Conservation (phyloP, 139 green algal species). For the Auxenochlorella pyrenoidosa region DNA sequence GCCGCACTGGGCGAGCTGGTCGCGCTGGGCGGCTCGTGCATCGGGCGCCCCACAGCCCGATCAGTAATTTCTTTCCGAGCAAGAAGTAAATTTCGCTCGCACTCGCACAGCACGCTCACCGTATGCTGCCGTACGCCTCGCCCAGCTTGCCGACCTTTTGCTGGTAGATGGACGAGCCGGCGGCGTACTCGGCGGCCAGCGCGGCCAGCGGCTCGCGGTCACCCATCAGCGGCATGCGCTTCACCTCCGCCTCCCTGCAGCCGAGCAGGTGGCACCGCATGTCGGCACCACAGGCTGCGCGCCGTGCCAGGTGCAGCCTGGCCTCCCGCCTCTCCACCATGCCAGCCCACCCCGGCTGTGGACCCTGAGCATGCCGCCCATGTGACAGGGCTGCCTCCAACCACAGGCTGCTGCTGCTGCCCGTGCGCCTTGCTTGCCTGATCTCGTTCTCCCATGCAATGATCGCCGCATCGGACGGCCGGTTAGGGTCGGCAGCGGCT, state of each 20-base stretch:
- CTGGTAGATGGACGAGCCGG: conserved; percentile 75
- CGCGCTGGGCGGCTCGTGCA: too few species aligned
- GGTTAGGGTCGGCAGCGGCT: neutral
- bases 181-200: conserved; percentile 68
- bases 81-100: too few species aligned
- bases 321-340: too few species aligned
- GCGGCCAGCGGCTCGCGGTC: conserved; percentile 24
- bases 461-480: conserved; percentile 64
- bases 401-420: neutral
- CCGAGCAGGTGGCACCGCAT: too few species aligned
- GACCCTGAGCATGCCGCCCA: too few species aligned
- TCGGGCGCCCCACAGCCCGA: too few species aligned
- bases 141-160: conserved; percentile 75
- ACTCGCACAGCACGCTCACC: too few species aligned
- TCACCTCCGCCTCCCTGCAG: neutral
- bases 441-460: conserved; percentile 66
- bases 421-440: conserved; percentile 1
- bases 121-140: conserved; percentile 63
- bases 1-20: too few species aligned
- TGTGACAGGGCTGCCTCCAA: too few species aligned
- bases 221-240: conserved; percentile 26
- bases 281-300: too few species aligned
- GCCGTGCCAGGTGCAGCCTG: neutral
- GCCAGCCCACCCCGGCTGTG: too few species aligned
- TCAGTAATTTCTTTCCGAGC: too few species aligned